These are phyloP conservation scores for Tetraselmis striata DNA, from an alignment of 139 green algal genomes.

Conservation along the genomic window DNA sequence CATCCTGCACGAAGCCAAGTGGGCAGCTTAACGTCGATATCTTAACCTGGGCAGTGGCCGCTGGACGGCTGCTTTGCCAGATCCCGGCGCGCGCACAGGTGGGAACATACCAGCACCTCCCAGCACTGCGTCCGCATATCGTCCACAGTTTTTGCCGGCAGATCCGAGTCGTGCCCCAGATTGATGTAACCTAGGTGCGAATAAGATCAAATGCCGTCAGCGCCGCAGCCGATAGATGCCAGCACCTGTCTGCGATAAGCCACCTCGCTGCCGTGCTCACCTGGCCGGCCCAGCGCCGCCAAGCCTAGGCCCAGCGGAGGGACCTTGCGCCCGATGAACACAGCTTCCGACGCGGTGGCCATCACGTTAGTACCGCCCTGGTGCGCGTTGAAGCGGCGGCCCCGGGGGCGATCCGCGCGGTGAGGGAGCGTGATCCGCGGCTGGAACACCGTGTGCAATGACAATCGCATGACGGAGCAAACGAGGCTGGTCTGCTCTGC, in stretches of 20 bases:
- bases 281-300: conserved; percentile 42
- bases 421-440: too few species aligned
- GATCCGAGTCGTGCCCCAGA: conserved; percentile 33
- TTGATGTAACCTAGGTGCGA: conserved; percentile 59
- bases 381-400: too few species aligned
- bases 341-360: too few species aligned
- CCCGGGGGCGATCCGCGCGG: too few species aligned
- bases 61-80: too few species aligned
- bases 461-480: too few species aligned
- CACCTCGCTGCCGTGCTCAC: neutral
- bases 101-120: conserved; percentile 26
- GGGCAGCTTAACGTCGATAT: neutral
- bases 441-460: too few species aligned
- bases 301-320: conserved; percentile 43
- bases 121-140: conserved; percentile 37
- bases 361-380: too few species aligned
- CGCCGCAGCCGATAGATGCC: neutral
- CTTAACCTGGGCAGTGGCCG: too few species aligned
- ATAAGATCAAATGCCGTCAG: too few species aligned
- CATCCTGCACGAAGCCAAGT: neutral
- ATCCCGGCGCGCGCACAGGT: too few species aligned
- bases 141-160: conserved; percentile 30
- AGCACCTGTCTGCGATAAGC: neutral
- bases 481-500: too few species aligned
- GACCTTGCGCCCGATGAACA: conserved; percentile 6